Evolutionary conservation across 208 protist genomes (phyloP).

Genomic region (Crithidia acanthocephali): DNA sequence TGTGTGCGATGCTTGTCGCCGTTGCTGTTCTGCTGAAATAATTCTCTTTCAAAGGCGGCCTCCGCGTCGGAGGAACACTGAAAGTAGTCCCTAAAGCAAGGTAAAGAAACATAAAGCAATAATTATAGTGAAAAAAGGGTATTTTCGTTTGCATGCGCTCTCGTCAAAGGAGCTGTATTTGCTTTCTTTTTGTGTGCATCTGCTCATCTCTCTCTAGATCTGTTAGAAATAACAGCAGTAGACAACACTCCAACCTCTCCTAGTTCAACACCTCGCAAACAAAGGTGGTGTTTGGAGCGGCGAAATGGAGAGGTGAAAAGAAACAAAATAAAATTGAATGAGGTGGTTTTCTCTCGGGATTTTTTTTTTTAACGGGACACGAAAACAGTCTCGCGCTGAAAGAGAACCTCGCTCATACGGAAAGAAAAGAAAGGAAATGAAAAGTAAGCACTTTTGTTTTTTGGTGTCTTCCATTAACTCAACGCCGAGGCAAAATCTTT

Average conservation of each 20-base stretch:
- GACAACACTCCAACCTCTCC: not conserved
- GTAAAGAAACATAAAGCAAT: not conserved
- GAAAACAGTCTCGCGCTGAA: not conserved
- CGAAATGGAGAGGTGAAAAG: not conserved
- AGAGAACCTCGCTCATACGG: not conserved
- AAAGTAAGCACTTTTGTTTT: not conserved
- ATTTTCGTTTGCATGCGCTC: constrained; percentile 5
- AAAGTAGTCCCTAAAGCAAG: constrained; percentile 3
- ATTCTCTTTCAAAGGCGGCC: no score
- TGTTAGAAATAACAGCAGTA: not conserved
- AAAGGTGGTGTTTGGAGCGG: not conserved
- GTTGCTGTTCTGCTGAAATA: no score
- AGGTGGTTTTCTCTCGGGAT: not conserved
- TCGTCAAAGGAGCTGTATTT: not conserved
- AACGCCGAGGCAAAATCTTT: not conserved
- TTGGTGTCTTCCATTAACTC: not conserved
- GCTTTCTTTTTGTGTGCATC: no score
- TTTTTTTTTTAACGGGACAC: not conserved
- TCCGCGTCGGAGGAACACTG: not conserved
- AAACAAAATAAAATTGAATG: not conserved
- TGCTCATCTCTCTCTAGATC: no score
- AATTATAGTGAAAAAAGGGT: not conserved
- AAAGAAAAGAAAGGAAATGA: not conserved
- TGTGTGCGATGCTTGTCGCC: no score
- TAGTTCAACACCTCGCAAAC: not conserved